A percentile compares a stretch with the other conserved stretches of the same genome.
phyloP scores from a whole-genome alignment of 371 early-diverging fungal species.

The Mortierella sp. region DNA sequence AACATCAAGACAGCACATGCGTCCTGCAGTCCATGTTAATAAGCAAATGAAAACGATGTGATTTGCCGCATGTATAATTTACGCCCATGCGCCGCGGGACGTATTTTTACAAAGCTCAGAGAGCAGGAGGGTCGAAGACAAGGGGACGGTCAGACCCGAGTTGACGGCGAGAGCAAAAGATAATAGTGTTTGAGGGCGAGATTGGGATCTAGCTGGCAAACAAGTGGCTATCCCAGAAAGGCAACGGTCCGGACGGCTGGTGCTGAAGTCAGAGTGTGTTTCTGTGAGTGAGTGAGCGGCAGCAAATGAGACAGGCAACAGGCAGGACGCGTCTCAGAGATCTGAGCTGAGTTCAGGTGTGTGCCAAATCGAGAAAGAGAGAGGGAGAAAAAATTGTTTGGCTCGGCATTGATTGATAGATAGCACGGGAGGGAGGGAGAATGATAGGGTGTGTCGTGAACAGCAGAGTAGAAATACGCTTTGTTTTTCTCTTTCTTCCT shows the following conservation, averaged over 20 bases:
- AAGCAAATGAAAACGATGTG: not conserved
- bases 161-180: not conserved
- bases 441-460: not conserved
- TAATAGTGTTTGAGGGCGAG: not conserved
- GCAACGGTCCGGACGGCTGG: constrained; percentile 3
- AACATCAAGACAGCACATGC: constrained; percentile 2
- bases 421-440: too few species aligned
- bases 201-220: not conserved
- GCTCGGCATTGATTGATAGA: not conserved
- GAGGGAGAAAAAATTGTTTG: constrained; percentile 2
- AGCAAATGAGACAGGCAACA: not conserved
- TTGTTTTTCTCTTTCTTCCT: not conserved
- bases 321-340: constrained; percentile 9
- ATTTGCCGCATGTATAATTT: not conserved
- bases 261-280: not conserved
- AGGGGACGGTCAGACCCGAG: constrained; percentile 2
- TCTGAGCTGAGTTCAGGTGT: not conserved
- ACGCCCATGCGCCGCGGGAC: not conserved
- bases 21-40: not conserved
- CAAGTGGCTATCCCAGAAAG: constrained; percentile 6
- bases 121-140: not conserved
- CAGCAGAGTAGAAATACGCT: not conserved
- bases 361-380: not conserved
- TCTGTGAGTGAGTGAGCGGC: not conserved
- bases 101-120: not conserved